Evolutionary conservation across 2,329 filamentous ascomycete genomes (phyloP), one percentile per base, ranked within the genome.

Genomic region (Aspergillus flavus): DNA sequence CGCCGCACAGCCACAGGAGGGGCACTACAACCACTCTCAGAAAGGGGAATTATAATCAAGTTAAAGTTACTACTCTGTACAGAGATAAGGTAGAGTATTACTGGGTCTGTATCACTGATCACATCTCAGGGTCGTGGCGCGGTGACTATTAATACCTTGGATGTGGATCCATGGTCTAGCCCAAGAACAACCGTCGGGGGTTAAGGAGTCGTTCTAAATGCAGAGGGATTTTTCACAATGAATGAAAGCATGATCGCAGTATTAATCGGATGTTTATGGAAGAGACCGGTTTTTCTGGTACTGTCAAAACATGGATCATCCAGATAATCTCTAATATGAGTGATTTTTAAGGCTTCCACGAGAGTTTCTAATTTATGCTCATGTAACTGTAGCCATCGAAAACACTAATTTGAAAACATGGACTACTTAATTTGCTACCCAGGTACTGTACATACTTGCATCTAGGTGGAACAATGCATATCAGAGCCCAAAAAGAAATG

Each of bases 101-200:
- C 9, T 9, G 19, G 28, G 21, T 36, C 16, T 19, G 43, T 66
- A 63, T 66, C 46, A 45, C 6, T 41, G 39, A 41, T 41, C 19
- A 41, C 16, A 26, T 55, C 52, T 32, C 36, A 57, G 54, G 54
- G 32, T 53, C 43, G 57, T 62, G 62, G 53, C 62, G 43, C 59
- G 53, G 59, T 64, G 62, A 63, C 68, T 66, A 64, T 64, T 60
- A 66, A 64, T 67, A 66, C 55, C 43, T 66, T 59, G 19, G 7
- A 39, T 55, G 52, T 55, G 46, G 61, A 62, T 61, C 59, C 66
- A 66, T 55, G 68, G 67, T 65, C 68, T 68, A 59, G 67, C 65
- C 66, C 62, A 32, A 59, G 45, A 52, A 52, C 63, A 69, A 59
- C 26, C 34, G n/a, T 52, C n/a, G 19, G 6, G 19, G 10, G 11